Evolutionary conservation across 257 asterid species (phyloP).

Genomic region (Fraxinus americana): DNA sequence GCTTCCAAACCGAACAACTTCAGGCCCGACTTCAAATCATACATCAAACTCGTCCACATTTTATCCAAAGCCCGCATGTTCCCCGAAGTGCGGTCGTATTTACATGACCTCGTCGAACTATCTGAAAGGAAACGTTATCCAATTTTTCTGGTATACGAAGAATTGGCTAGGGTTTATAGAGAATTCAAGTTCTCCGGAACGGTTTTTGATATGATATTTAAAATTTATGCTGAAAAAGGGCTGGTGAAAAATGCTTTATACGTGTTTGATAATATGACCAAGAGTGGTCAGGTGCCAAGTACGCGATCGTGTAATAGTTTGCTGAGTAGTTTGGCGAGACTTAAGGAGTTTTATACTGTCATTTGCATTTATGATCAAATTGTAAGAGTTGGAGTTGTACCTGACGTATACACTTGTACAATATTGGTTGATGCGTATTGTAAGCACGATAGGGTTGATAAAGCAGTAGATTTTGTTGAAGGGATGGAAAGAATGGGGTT

Average conservation of each 20-base stretch:
- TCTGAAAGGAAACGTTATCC: conserved; percentile 33
- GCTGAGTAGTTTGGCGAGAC: conserved; percentile 69
- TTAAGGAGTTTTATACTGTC: conserved; percentile 46
- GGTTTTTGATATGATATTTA: conserved; percentile 79
- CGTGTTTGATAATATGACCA: conserved; percentile 84
- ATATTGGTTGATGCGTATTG: conserved; percentile 83
- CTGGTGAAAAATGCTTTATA: conserved; percentile 64
- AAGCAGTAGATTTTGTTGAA: conserved; percentile 62
- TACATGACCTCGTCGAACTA: conserved; percentile 55
- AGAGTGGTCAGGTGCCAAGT: conserved; percentile 71
- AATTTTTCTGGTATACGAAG: conserved; percentile 43
- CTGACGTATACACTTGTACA: conserved; percentile 74
- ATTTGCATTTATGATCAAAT: conserved; percentile 73
- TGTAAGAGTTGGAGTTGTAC: conserved; percentile 61
- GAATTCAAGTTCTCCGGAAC: conserved; percentile 66
- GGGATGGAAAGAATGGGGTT: conserved; percentile 60
- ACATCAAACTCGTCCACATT: conserved; percentile 64
- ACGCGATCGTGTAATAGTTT: conserved; percentile 77
- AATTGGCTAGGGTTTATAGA: conserved; percentile 53
- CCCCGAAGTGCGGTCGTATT: conserved; percentile 53
- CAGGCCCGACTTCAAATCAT: conserved; percentile 62
- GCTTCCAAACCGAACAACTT: conserved; percentile 57
- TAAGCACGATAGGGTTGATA: conserved; percentile 60
- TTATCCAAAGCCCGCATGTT: conserved; percentile 68
- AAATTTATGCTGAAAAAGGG: conserved; percentile 60